These are phyloP conservation scores for Starmerella roubikii DNA, from an alignment of 805 yeast genomes.

Conservation along the genomic window DNA sequence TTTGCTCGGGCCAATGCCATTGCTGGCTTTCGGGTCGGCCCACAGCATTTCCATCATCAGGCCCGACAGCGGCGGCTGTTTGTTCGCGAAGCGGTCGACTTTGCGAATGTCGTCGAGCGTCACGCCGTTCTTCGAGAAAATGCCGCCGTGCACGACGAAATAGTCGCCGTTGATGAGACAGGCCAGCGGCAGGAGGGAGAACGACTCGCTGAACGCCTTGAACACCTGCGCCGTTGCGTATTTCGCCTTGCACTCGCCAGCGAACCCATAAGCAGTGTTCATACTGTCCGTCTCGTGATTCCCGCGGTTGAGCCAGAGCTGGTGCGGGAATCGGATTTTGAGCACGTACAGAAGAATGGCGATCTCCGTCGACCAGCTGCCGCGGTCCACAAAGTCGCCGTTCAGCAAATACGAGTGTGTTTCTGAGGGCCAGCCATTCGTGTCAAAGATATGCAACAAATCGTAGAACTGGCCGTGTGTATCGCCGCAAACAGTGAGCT, in stretches of 20 bases:
- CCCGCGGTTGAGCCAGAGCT: conserved; percentile 73
- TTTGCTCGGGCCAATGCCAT: conserved; percentile 77
- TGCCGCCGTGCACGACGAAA: conserved; percentile 90
- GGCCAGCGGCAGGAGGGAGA: conserved; percentile 75
- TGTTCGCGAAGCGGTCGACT: conserved; percentile 44
- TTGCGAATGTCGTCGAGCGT: conserved; percentile 61
- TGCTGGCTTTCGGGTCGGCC: conserved; percentile 82
- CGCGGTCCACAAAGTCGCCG: conserved; percentile 96
- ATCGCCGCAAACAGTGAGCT: conserved; percentile 85
- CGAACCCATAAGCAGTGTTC: conserved; percentile 94
- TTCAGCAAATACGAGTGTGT: conserved; percentile 73
- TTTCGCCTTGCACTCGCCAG: conserved; percentile 87
- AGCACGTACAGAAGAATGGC: conserved; percentile 66
- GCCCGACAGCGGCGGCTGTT: conserved; percentile 84
- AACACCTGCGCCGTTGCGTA: conserved; percentile 61
- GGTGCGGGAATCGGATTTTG: conserved; percentile 61
- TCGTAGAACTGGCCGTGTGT: conserved; percentile 96
- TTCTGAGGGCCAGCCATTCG: conserved; percentile 55
- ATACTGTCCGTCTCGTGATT: conserved; percentile 94
- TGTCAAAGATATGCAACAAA: conserved; percentile 58
- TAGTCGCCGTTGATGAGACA: conserved; percentile 65
- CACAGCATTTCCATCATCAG: conserved; percentile 91
- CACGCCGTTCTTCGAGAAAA: conserved; percentile 53
- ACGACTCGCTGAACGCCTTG: conserved; percentile 72
- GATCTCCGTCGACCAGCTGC: conserved; percentile 96